Conservation (phyloP, 1,284 basidiomycete species). For the Cryptococcus sp. region DNA sequence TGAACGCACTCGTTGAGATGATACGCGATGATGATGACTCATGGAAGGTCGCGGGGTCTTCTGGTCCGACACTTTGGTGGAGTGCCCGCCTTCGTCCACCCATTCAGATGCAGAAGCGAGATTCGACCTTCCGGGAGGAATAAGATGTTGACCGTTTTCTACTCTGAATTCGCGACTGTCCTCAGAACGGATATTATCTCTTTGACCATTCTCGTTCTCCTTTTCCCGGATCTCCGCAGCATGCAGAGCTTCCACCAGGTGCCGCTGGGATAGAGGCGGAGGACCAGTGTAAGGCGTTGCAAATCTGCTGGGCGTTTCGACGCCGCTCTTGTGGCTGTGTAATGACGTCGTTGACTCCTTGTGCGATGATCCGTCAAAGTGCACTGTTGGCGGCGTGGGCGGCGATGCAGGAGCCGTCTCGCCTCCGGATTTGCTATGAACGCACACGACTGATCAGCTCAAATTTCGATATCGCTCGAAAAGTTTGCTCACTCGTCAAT, state of each 20-base stretch:
- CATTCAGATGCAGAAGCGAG: slow-evolving; percentile 5
- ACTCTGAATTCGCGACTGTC: slow-evolving; percentile 52
- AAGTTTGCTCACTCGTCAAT: slow-evolving; percentile 78
- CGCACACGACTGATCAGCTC: slow-evolving; percentile 16
- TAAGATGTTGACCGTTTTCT: slow-evolving; percentile 56
- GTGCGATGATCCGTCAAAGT: slow-evolving; percentile 10
- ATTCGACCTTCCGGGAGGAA: slow-evolving; percentile 56
- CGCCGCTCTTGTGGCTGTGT: slow-evolving; percentile 51
- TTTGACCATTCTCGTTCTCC: slow-evolving; percentile 56
- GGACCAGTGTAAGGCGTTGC: slow-evolving; percentile 66
- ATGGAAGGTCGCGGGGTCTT: too few relatives aligned
- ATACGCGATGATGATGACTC: too few relatives aligned
- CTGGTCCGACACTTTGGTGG: too few relatives aligned
- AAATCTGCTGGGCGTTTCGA: slow-evolving; percentile 75
- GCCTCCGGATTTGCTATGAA: slow-evolving; percentile 32
- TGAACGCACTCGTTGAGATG: too few relatives aligned
- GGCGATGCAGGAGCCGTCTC: slow-evolving; percentile 34
- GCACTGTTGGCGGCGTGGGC: slow-evolving; percentile 4
- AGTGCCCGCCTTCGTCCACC: not conserved
- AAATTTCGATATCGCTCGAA: slow-evolving; percentile 22
- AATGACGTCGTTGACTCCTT: slow-evolving; percentile 11
- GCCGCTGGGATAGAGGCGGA: slow-evolving; percentile 58
- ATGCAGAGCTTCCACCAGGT: slow-evolving; percentile 41
- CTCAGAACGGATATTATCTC: slow-evolving; percentile 57
- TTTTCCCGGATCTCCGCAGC: slow-evolving; percentile 33